Evolutionary conservation across 1,284 basidiomycete species (phyloP).

Genomic region (Afroboletus lepidellus): DNA sequence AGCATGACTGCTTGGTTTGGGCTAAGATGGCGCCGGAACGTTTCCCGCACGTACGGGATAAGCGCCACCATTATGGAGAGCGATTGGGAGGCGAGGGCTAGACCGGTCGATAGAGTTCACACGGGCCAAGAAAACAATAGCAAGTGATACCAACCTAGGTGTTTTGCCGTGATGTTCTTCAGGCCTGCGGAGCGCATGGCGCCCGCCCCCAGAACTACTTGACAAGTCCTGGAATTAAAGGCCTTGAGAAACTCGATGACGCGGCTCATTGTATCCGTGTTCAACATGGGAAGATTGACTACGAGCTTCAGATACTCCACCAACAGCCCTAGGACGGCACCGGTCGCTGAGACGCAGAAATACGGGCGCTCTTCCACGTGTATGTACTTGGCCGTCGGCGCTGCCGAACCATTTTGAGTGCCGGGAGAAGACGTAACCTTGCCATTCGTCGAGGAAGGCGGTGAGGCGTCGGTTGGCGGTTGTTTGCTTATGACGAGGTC

Average conservation of each 20-base stretch:
- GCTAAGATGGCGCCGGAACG: constrained; percentile 88
- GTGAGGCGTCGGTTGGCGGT: constrained; percentile 2
- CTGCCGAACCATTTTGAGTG: constrained; percentile 32
- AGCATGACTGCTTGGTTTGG: constrained; percentile 95
- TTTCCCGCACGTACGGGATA: constrained; percentile 94
- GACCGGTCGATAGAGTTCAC: constrained; percentile 13
- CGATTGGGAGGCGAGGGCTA: constrained; percentile 93
- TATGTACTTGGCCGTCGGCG: constrained; percentile 63
- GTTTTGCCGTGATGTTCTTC: constrained; percentile 98
- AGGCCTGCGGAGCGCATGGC: constrained; percentile 97
- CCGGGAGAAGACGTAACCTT: constrained; percentile 24
- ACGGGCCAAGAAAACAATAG: constrained; percentile 14
- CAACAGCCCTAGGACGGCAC: constrained; percentile 74
- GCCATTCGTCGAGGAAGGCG: constrained; percentile 22
- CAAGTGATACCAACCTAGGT: constrained; percentile 62
- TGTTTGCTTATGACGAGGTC: constrained; percentile 52
- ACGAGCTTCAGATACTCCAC: constrained; percentile 88
- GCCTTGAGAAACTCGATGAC: constrained; percentile 95
- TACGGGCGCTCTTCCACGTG: constrained; percentile 82
- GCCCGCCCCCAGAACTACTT: constrained; percentile 96
- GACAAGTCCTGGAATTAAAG: constrained; percentile 98
- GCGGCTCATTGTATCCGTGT: constrained; percentile 91
- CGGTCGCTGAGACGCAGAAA: constrained; percentile 85
- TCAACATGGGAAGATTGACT: constrained; percentile 84
- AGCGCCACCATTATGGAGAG: constrained; percentile 94